Percentiles rank a stretch among this genome's conserved stretches.
Evolutionary conservation across 768 basidiomycete species (phyloP).

Genomic region (Naganishia vishniacii): DNA sequence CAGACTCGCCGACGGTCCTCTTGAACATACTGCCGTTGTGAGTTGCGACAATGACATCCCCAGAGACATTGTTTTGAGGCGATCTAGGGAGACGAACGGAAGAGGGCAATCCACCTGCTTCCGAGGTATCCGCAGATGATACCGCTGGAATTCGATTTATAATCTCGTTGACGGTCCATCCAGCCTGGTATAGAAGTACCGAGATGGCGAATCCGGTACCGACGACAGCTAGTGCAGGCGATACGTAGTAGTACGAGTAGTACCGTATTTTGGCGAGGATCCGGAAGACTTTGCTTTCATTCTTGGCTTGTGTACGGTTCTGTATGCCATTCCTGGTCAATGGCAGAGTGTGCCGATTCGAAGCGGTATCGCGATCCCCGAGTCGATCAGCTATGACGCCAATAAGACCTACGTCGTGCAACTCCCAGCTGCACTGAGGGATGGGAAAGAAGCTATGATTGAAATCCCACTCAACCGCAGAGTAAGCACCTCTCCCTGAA

Average conservation of each 20-base stretch:
- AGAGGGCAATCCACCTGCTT: too few relatives aligned
- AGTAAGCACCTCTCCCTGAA: neutral
- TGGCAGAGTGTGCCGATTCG: neutral
- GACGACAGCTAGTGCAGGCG: neutral
- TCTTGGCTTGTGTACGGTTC: neutral
- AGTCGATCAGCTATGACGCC: neutral
- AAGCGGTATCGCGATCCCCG: neutral
- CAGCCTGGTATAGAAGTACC: constrained; percentile 2
- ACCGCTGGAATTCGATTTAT: neutral
- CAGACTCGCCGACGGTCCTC: neutral
- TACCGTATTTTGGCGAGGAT: neutral
- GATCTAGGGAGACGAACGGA: too few relatives aligned
- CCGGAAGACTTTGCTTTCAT: neutral
- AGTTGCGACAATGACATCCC: neutral
- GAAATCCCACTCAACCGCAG: neutral
- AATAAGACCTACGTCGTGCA: neutral
- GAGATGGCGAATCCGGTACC: neutral
- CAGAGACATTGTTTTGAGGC: neutral
- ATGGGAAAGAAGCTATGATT: neutral
- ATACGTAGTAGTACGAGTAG: neutral
- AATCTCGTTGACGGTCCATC: constrained; percentile 1
- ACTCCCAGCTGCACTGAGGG: neutral
- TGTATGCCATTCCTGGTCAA: neutral
- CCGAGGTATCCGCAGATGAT: neutral
- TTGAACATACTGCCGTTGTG: neutral